Conservation (phyloP, 345 rosid species). For the Eucalyptus cloeziana region DNA sequence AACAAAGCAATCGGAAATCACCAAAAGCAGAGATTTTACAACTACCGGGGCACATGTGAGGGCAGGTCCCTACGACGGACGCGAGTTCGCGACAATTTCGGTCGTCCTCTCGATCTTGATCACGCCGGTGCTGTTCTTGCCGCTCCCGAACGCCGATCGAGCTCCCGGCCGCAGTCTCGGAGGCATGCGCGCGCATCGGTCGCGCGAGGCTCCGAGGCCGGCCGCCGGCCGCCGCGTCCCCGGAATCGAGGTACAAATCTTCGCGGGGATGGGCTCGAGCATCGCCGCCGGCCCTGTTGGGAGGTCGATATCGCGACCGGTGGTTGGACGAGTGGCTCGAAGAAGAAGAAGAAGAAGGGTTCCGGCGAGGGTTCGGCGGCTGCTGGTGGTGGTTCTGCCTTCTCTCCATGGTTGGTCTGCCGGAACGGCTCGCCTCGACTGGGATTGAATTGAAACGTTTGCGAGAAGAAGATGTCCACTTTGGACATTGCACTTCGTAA, state of each 20-base stretch:
- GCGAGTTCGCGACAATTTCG: neutral
- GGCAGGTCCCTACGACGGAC: constrained; percentile 57
- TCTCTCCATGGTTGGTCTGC: neutral
- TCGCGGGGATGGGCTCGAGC: neutral
- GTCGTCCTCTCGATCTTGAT: neutral
- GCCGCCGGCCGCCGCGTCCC: neutral
- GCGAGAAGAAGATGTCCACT: neutral
- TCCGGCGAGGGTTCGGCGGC: neutral
- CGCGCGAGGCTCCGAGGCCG: neutral
- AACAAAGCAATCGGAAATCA: neutral
- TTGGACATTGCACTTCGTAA: neutral
- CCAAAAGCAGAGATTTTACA: neutral
- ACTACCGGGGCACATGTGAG: constrained; percentile 85
- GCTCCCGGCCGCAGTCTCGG: neutral
- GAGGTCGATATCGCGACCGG: neutral
- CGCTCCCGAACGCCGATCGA: neutral
- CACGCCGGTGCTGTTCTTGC: neutral
- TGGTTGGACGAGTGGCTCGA: neutral
- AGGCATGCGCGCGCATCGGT: neutral
- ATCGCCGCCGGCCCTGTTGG: neutral
- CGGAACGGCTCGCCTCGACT: neutral
- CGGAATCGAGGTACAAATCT: neutral
- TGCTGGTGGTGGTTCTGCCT: neutral
- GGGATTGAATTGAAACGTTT: neutral
- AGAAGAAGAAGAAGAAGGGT: neutral